These are phyloP conservation scores for Debaryomyces sp. DNA, from an alignment of 1,139 yeast genomes.

Conservation along the genomic window DNA sequence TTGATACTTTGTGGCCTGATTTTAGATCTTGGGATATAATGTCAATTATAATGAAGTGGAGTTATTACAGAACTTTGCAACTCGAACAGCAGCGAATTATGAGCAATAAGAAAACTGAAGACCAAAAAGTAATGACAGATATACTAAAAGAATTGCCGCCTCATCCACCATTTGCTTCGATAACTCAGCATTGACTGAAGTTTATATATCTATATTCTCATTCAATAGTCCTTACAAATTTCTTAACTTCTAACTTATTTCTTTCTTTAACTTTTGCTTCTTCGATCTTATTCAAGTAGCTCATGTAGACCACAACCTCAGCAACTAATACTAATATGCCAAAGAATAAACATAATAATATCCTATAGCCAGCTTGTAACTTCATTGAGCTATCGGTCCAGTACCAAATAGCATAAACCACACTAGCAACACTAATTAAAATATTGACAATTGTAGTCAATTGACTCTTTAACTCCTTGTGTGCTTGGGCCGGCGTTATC, in stretches of 20 bases:
- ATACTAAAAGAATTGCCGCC: conserved; percentile 35
- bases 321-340: conserved; percentile 79
- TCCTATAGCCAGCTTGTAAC: conserved; percentile 58
- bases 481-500: conserved; percentile 55
- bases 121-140: conserved; percentile 17
- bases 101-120: conserved; percentile 11
- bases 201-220: not conserved
- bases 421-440: conserved; percentile 76
- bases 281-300: conserved; percentile 71
- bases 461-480: conserved; percentile 76
- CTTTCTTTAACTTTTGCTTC: conserved; percentile 66
- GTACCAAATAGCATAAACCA: conserved; percentile 89
- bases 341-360: conserved; percentile 69
- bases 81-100: conserved; percentile 30
- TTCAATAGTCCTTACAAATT: conserved; percentile 41
- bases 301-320: conserved; percentile 85
- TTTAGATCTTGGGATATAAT: conserved; percentile 44
- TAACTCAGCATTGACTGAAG: conserved; percentile 22
- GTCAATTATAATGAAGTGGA: conserved; percentile 43
- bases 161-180: conserved; percentile 54
- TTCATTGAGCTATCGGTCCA: conserved; percentile 75
- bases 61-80: conserved; percentile 47
- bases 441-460: conserved; percentile 83
- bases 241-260: conserved; percentile 59
- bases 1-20: conserved; percentile 57